Evolutionary conservation across 1,139 yeast genomes (phyloP).

Genomic region (Protomyces inouyei): DNA sequence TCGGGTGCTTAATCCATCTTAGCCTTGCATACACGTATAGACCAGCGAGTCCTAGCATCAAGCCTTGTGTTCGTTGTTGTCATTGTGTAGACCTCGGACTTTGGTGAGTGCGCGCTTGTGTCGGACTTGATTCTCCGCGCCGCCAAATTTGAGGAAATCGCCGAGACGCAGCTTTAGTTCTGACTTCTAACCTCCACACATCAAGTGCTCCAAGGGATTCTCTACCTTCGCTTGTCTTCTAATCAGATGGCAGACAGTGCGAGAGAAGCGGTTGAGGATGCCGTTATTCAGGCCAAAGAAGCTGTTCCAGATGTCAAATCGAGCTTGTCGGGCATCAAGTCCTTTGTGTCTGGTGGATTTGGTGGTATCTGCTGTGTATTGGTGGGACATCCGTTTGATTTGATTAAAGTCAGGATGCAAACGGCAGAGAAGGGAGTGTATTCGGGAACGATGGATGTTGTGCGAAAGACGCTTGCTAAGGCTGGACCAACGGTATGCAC

Average conservation of each 20-base stretch:
- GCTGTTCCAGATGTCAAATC: neutral
- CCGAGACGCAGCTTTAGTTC: too few relatives aligned
- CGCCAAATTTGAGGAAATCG: too few relatives aligned
- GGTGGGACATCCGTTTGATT: slow-evolving; percentile 94
- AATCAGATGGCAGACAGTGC: neutral
- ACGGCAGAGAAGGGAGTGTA: slow-evolving; percentile 53
- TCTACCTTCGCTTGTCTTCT: neutral
- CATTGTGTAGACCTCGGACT: too few relatives aligned
- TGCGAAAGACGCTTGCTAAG: slow-evolving; percentile 59
- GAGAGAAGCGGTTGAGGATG: neutral
- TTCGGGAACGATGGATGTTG: slow-evolving; percentile 58
- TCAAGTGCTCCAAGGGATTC: too few relatives aligned
- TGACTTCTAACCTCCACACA: too few relatives aligned
- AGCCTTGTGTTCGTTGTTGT: too few relatives aligned
- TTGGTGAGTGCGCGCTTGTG: too few relatives aligned
- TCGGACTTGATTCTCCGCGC: too few relatives aligned
- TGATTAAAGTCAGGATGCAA: slow-evolving; percentile 87
- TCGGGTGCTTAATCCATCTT: neutral
- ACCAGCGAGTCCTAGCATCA: too few relatives aligned
- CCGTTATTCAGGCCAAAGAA: neutral
- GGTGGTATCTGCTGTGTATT: slow-evolving; percentile 81
- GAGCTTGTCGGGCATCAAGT: slow-evolving; percentile 44
- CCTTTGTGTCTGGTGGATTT: slow-evolving; percentile 86
- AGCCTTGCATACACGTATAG: too few relatives aligned
- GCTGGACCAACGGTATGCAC: slow-evolving; percentile 54